Conservation (phyloP, 2,329 filamentous ascomycete species). For the Penicillium frequentans region DNA sequence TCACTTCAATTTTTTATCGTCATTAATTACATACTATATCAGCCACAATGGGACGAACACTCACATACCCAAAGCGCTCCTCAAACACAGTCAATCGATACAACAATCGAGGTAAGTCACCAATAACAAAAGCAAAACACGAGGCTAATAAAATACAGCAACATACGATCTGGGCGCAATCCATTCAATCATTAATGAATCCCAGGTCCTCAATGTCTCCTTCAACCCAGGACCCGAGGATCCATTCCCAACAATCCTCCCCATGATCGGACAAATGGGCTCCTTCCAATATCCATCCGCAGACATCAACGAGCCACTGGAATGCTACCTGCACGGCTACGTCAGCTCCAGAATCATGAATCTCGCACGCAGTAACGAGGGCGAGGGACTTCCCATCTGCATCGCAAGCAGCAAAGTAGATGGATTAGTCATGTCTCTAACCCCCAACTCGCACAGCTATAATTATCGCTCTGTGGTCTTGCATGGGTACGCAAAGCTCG, state of each 20-base stretch:
- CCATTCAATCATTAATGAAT: constrained; percentile 71
- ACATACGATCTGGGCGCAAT: constrained; percentile 72
- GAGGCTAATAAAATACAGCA: constrained; percentile 44
- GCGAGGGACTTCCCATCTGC: constrained; percentile 66
- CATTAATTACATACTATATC: background rate
- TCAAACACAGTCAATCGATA: constrained; percentile 68
- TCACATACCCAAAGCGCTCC: constrained; percentile 63
- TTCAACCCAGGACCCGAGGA: constrained; percentile 63
- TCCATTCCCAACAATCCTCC: constrained; percentile 74
- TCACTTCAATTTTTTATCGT: background rate
- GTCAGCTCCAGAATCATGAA: constrained; percentile 77
- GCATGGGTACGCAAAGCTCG: constrained; percentile 70
- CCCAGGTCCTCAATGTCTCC: constrained; percentile 76
- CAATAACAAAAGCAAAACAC: background rate
- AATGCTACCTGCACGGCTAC: constrained; percentile 83
- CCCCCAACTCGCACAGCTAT: constrained; percentile 78
- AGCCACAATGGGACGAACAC: constrained; percentile 39
- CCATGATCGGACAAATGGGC: constrained; percentile 83
- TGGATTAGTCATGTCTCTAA: constrained; percentile 75
- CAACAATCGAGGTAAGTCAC: constrained; percentile 58
- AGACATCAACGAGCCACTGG: constrained; percentile 63
- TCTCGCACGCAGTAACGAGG: constrained; percentile 49
- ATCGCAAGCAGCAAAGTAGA: constrained; percentile 74
- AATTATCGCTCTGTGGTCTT: constrained; percentile 82
- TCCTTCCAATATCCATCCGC: constrained; percentile 66